Evolutionary conservation across 1,139 yeast genomes (phyloP).

Genomic region (Hyphopichia wangnamkhiaoensis): DNA sequence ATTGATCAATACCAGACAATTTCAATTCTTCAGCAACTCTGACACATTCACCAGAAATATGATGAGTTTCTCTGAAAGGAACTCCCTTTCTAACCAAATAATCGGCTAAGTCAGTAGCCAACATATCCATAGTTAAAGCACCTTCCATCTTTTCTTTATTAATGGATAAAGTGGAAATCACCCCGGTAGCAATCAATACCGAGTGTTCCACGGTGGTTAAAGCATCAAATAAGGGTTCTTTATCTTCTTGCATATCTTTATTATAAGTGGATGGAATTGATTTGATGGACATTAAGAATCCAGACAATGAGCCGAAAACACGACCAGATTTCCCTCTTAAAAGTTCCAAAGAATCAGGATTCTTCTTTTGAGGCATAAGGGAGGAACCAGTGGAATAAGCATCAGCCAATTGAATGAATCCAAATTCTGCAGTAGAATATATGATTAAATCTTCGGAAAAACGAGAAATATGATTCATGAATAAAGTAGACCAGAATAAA

Average conservation of each 20-base stretch:
- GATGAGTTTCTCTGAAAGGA: constrained; percentile 98
- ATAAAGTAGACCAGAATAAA: constrained; percentile 95
- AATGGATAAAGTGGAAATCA: constrained; percentile 78
- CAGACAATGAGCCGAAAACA: constrained; percentile 91
- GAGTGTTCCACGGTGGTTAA: constrained; percentile 91
- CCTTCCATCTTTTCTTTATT: constrained; percentile 74
- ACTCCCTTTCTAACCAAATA: constrained; percentile 96
- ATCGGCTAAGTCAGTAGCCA: constrained; percentile 97
- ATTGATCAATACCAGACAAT: constrained; percentile 78
- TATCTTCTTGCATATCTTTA: constrained; percentile 98
- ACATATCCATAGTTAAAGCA: constrained; percentile 97
- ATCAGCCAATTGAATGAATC: constrained; percentile 88
- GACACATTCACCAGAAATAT: constrained; percentile 97
- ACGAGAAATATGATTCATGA: constrained; percentile 93
- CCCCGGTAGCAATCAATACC: constrained; percentile 92
- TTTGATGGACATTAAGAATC: constrained; percentile 93
- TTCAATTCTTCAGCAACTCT: constrained; percentile 79
- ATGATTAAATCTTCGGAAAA: constrained; percentile 93
- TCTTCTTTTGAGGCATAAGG: constrained; percentile 98
- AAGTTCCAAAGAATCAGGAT: constrained; percentile 93
- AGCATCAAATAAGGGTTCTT: constrained; percentile 94
- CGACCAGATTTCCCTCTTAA: constrained; percentile 97
- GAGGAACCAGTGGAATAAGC: constrained; percentile 99
- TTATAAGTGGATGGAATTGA: constrained; percentile 97
- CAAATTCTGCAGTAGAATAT: constrained; percentile 96